phyloP scores from a whole-genome alignment of 2,329 filamentous ascomycete genomes.

The Tolypocladium pustulatum region DNA sequence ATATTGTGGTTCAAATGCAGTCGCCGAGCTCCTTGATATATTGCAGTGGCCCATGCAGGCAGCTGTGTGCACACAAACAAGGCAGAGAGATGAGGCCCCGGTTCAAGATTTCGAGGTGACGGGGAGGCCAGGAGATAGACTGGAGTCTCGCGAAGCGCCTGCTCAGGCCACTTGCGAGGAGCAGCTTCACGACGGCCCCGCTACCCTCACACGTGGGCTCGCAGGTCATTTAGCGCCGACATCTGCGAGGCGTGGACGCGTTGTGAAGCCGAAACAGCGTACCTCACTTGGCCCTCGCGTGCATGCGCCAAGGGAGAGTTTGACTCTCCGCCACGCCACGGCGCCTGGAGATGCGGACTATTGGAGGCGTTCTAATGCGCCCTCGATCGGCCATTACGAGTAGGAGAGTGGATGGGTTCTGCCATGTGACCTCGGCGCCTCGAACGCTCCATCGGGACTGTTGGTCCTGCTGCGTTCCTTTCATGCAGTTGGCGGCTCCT shows the following conservation, averaged over 20 bases:
- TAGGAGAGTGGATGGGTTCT: background rate
- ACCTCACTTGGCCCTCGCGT: background rate
- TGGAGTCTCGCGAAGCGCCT: background rate
- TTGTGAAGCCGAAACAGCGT: background rate
- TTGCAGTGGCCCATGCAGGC: background rate
- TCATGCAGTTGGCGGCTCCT: background rate
- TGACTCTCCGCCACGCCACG: background rate
- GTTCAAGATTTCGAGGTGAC: background rate
- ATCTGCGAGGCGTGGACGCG: background rate
- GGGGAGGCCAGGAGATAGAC: background rate
- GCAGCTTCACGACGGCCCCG: background rate
- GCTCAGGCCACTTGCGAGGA: background rate
- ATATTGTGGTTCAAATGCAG: background rate
- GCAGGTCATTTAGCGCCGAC: background rate
- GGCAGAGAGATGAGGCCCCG: background rate
- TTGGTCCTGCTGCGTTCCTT: background rate
- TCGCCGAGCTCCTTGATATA: background rate
- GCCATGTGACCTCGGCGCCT: background rate
- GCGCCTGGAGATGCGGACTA: background rate
- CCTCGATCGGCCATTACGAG: background rate
- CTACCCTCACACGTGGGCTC: background rate
- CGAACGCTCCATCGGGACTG: background rate
- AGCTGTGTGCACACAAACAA: background rate
- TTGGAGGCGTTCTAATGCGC: background rate
- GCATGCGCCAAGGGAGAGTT: background rate